Evolutionary conservation across 148 eudicot species (phyloP).

Genomic region (Chenopodium formosanum): DNA sequence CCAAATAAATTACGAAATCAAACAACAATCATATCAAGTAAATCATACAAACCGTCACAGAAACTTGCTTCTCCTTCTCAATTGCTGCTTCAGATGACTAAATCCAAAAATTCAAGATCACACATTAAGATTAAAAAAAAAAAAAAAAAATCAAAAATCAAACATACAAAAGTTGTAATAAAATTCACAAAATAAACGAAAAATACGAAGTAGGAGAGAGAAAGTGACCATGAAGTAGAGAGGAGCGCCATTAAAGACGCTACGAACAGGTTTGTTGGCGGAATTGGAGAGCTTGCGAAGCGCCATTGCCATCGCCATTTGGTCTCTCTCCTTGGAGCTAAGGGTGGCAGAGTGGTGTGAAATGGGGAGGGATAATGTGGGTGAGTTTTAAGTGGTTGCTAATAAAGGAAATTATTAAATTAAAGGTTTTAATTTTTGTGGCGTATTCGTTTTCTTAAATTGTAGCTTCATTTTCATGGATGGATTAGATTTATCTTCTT

Average conservation of each 20-base stretch:
- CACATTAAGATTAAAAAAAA: not conserved
- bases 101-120: not conserved
- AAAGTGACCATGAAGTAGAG: constrained; percentile 60
- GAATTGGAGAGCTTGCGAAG: constrained; percentile 77
- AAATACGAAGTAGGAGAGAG: not conserved
- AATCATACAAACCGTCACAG: constrained; percentile 46
- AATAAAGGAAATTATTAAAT: constrained; percentile 18
- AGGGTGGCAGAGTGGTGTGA: not conserved
- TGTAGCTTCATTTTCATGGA: not conserved
- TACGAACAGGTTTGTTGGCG: constrained; percentile 56
- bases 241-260: constrained; percentile 56
- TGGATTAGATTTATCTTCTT: not conserved
- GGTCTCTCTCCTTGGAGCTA: constrained; percentile 9
- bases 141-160: not conserved
- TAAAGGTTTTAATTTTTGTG: not conserved
- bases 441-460: not conserved
- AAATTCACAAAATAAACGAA: not conserved
- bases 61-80: constrained; percentile 59
- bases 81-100: constrained; percentile 87
- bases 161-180: not conserved
- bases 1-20: not conserved
- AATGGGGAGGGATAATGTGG: constrained; percentile 19
- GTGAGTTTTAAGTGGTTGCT: constrained; percentile 50
- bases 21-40: not conserved
- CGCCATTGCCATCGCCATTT: constrained; percentile 92